Percentiles rank a stretch among this genome's conserved stretches.
Conservation (phyloP, 495 filamentous ascomycete species). For the Lasiosphaeris hirsuta region DNA sequence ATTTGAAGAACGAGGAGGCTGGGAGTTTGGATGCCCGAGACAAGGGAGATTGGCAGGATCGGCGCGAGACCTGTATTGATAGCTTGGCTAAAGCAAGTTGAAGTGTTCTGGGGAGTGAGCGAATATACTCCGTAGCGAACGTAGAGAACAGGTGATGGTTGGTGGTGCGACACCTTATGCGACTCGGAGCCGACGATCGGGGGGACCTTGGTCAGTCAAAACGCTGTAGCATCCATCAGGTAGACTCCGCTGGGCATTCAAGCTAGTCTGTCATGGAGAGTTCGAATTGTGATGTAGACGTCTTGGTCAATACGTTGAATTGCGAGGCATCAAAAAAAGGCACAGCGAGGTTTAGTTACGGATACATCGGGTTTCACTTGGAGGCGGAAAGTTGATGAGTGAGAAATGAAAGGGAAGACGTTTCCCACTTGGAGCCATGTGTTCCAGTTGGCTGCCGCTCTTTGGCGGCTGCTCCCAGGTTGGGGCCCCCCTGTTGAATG, state of each 20-base stretch:
- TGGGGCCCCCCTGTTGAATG: background rate
- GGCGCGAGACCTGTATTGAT: background rate
- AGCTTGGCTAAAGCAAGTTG: background rate
- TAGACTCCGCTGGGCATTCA: no score
- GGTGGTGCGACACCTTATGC: no score
- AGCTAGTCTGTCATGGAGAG: background rate
- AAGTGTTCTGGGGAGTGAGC: background rate
- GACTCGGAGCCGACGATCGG: no score
- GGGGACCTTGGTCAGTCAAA: no score
- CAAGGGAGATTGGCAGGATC: background rate
- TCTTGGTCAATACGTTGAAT: background rate
- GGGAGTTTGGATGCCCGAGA: background rate
- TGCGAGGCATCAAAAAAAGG: background rate
- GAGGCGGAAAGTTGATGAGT: background rate
- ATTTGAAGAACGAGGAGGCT: background rate
- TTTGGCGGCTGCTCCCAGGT: constrained; percentile 1
- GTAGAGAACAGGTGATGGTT: no score
- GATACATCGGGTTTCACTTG: background rate
- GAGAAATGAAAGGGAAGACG: constrained; percentile 1
- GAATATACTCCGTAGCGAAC: no score
- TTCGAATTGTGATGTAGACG: no score
- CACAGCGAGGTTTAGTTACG: background rate
- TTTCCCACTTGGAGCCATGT: constrained; percentile 4
- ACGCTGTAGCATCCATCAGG: no score
- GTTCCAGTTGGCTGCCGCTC: constrained; percentile 6